Conservation (phyloP, 805 yeast genomes). For the Kockiozyma suomiensis region DNA sequence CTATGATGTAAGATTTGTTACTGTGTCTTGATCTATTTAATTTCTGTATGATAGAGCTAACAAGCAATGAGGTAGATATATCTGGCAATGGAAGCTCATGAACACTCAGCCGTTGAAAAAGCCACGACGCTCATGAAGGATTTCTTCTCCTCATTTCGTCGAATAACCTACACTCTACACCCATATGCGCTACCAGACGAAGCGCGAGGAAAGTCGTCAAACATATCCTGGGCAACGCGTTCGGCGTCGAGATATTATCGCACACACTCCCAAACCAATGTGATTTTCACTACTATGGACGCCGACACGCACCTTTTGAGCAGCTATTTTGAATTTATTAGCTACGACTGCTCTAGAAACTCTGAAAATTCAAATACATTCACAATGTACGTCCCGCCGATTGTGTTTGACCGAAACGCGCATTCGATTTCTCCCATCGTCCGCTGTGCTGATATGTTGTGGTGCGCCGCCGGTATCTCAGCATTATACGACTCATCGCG, state of each 20-base stretch:
- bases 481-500: slow-evolving; percentile 29
- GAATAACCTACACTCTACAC: slow-evolving; percentile 28
- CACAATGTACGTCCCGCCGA: slow-evolving; percentile 32
- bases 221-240: slow-evolving; percentile 34
- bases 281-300: slow-evolving; percentile 33
- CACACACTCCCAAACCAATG: neutral
- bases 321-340: slow-evolving; percentile 25
- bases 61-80: slow-evolving; percentile 2
- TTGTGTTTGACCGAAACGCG: slow-evolving; percentile 35
- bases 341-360: slow-evolving; percentile 4
- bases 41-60: neutral
- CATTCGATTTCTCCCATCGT: slow-evolving; percentile 30
- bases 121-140: slow-evolving; percentile 15
- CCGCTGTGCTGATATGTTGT: slow-evolving; percentile 34
- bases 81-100: slow-evolving; percentile 32
- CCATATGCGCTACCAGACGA: slow-evolving; percentile 29
- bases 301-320: slow-evolving; percentile 34
- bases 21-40: neutral
- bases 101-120: slow-evolving; percentile 18
- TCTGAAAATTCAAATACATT: neutral
- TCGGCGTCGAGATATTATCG: slow-evolving; percentile 12
- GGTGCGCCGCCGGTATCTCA: slow-evolving; percentile 35
- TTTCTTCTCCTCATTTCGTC: slow-evolving; percentile 18
- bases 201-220: slow-evolving; percentile 35
- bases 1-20: slow-evolving; percentile 20